Evolutionary conservation across 163 green algal genomes (phyloP).

Genomic region (Trebouxia gelatinosa): DNA sequence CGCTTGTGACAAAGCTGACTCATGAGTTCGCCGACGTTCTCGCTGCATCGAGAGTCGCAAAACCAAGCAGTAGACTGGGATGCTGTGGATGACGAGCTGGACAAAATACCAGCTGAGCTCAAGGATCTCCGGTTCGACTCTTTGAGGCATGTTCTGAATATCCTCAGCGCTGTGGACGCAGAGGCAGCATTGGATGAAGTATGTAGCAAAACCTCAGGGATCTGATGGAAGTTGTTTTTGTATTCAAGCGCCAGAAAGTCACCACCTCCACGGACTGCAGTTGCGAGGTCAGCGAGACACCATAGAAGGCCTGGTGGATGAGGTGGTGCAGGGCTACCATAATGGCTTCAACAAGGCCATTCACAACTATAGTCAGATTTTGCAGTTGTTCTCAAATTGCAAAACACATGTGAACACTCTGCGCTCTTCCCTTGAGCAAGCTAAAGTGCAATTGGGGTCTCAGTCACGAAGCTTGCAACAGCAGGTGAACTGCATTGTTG

Average conservation of each 20-base stretch:
- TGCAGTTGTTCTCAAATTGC: conserved; percentile 72
- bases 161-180: conserved; percentile 67
- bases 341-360: conserved; percentile 87
- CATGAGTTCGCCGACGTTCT: conserved; percentile 13
- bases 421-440: conserved; percentile 59
- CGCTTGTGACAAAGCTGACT: too few species aligned
- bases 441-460: conserved; percentile 55
- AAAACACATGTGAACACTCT: conserved; percentile 64
- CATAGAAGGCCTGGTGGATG: conserved; percentile 78
- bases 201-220: too few species aligned
- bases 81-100: conserved; percentile 64
- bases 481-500: conserved; percentile 40
- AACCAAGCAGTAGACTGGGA: conserved; percentile 65
- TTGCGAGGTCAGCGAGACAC: conserved; percentile 58
- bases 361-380: conserved; percentile 89
- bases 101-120: conserved; percentile 55
- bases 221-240: too few species aligned
- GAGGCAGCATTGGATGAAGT: conserved; percentile 66
- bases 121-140: conserved; percentile 76
- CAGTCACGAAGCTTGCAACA: conserved; percentile 57
- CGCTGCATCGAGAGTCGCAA: neutral
- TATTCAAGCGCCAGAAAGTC: too few species aligned
- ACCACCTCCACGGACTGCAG: conserved; percentile 39
- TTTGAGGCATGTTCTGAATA: conserved; percentile 74
- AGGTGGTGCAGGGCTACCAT: conserved; percentile 81